Conservation (phyloP, 805 yeast genomes). For the Cyberlindnera sargentensis region DNA sequence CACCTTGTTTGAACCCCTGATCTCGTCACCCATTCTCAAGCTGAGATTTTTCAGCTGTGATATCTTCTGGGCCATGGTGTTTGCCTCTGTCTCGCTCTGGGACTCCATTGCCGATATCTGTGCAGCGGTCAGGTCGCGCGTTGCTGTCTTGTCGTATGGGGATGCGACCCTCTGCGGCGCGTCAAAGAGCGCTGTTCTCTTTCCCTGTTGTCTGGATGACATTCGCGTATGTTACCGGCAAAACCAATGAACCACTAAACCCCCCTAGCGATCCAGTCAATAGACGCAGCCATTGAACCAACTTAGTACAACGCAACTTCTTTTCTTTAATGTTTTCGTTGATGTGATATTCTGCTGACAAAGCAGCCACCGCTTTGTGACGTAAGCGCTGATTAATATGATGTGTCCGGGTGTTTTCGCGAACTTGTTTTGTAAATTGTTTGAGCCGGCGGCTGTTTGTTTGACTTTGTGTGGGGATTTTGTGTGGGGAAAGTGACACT, state of each 20-base stretch:
- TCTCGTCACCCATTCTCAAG: conserved; percentile 57
- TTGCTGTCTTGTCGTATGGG: conserved; percentile 32
- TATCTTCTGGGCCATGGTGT: conserved; percentile 47
- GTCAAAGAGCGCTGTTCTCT: conserved; percentile 20
- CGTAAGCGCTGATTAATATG: not conserved
- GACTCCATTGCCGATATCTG: conserved; percentile 55
- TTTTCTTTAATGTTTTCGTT: no score
- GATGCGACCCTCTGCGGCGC: conserved; percentile 30
- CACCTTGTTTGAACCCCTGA: conserved; percentile 44
- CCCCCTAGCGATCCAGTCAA: not conserved
- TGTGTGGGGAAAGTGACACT: not conserved
- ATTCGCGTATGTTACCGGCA: not conserved
- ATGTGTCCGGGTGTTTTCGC: not conserved
- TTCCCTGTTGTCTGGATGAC: not conserved
- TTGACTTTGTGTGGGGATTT: not conserved
- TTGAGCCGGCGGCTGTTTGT: not conserved
- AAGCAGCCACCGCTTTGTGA: no score
- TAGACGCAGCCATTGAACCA: not conserved
- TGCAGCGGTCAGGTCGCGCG: conserved; percentile 41
- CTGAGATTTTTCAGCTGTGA: conserved; percentile 49
- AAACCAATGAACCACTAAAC: no score
- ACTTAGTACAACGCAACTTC: no score
- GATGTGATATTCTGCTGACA: no score
- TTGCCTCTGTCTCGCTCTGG: conserved; percentile 55
- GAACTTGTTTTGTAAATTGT: no score